Percentiles rank a stretch among this genome's conserved stretches.
These are phyloP conservation scores for Elasticomyces elasticus DNA, from an alignment of 495 filamentous ascomycete genomes.

Conservation along the genomic window DNA sequence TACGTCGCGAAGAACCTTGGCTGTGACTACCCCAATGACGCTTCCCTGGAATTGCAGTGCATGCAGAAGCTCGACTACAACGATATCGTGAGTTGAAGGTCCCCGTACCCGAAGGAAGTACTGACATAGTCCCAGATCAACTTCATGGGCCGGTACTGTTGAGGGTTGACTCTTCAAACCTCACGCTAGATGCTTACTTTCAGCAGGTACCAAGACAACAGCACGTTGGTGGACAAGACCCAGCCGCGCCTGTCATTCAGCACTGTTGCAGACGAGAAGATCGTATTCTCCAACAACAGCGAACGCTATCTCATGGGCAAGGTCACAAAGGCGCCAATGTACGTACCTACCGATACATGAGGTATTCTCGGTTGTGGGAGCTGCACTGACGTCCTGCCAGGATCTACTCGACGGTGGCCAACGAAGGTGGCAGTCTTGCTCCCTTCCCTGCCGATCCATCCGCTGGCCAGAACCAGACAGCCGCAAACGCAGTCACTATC, in stretches of 20 bases:
- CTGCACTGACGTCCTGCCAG: too few relatives aligned
- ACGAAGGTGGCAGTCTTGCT: constrained; percentile 20
- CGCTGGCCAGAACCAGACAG: constrained; percentile 9
- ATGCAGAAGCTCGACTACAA: constrained; percentile 36
- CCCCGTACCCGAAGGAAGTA: too few relatives aligned
- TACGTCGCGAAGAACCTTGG: constrained; percentile 38
- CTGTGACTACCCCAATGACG: constrained; percentile 33
- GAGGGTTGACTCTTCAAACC: too few relatives aligned
- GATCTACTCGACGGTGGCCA: constrained; percentile 21
- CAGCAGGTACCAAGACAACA: constrained; percentile 17
- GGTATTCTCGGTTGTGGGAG: too few relatives aligned
- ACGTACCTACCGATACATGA: too few relatives aligned
- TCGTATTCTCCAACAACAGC: constrained; percentile 26
- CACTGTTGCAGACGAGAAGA: constrained; percentile 24
- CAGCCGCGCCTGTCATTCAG: constrained; percentile 22
- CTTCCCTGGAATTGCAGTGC: constrained; percentile 36
- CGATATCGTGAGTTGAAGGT: too few relatives aligned
- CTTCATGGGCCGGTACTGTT: constrained; percentile 30
- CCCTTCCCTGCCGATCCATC: constrained; percentile 8
- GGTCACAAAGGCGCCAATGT: constrained; percentile 14
- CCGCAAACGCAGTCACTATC: constrained; percentile 4
- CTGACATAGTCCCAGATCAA: constrained; percentile 22
- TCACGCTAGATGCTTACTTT: too few relatives aligned
- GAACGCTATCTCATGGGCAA: constrained; percentile 22
- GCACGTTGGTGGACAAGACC: constrained; percentile 4